These are phyloP conservation scores for Trapa bicornis DNA, from an alignment of 345 rosid genomes.

Conservation along the genomic window DNA sequence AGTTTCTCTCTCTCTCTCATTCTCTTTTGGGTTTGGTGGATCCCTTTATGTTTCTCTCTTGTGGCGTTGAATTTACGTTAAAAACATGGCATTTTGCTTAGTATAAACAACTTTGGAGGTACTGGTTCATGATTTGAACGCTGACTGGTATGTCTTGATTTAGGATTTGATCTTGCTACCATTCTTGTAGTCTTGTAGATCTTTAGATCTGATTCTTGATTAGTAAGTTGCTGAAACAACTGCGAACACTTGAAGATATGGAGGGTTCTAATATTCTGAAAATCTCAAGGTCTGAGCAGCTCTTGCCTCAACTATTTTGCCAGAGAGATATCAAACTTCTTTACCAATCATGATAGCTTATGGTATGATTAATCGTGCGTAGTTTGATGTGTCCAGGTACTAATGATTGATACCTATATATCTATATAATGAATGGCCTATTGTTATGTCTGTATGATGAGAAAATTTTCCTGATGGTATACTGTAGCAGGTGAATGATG, in stretches of 20 bases:
- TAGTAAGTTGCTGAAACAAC: background rate
- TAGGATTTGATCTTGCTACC: constrained; percentile 5
- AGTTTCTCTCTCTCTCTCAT: background rate
- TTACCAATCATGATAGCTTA: background rate
- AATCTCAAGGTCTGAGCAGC: background rate
- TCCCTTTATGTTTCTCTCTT: background rate
- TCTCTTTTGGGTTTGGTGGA: too few species aligned
- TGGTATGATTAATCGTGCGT: background rate
- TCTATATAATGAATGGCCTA: background rate
- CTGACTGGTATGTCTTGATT: background rate
- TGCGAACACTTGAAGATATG: background rate
- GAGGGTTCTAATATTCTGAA: background rate
- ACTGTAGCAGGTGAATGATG: background rate
- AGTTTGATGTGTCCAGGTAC: background rate
- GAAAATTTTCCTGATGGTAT: background rate
- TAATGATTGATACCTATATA: constrained; percentile 1
- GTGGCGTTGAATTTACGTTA: background rate
- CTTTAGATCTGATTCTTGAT: constrained; percentile 4
- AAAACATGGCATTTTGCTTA: too few species aligned
- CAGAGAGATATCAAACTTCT: background rate
- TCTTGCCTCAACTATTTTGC: background rate
- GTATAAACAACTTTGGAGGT: background rate
- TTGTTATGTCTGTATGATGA: background rate
- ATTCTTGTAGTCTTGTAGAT: background rate
- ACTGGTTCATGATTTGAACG: background rate